Base-by-base conservation (phyloP, 225 moss, liverwort and hornwort species). In the Polytrichum commune region DNA sequence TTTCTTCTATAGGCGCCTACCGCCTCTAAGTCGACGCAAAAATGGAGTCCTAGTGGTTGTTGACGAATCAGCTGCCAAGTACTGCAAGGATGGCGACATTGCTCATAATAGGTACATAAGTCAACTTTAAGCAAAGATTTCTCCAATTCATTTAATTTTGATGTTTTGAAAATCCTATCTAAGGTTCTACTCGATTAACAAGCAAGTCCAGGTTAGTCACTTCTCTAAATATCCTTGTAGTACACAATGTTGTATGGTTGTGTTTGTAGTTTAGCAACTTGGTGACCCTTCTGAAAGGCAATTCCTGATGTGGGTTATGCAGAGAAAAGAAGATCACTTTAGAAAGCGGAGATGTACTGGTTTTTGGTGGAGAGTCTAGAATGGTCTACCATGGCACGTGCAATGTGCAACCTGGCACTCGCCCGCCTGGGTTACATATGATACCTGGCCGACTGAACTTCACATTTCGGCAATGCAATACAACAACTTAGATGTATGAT, bases 371-470 rank as follows among this genome's bases (percentile, higher is more conserved):
- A 60, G 82, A 91, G 62, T 95, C 93, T 24, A 89, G 95, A 75
- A 80, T 93, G 77, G 86, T 93, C 2, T 93, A 83, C 74, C 95
- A 95, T 73, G 91, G 95, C 60, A 93, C 95, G 62, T 89, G 95
- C 55, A 76, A 80, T 78, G 89, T 95, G 10, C 89, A 95, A 69
- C 79, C 91, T 65, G 95, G 90, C 67, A 95, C 95, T 63, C 86
- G 95, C 70, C 93, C 93, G 35, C 88, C 82, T 20, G 91, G 95
- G 67, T 81, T 95, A 82, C 91, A 95, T 66, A 90, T 95, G 93
- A 88, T 79, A 23, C 88, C 91, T 29, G 95, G 95, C 64, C 89
- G 95, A 22, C 81, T 95, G n/a, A 95, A 95, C 55, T 95, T 90
- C 74, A 95, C 95, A 60, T 93, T 95, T 74, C 88, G 95, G 26